These are phyloP conservation scores for Aspergillus mulundensis DNA, from an alignment of 495 filamentous ascomycete species.

Conservation along the genomic window DNA sequence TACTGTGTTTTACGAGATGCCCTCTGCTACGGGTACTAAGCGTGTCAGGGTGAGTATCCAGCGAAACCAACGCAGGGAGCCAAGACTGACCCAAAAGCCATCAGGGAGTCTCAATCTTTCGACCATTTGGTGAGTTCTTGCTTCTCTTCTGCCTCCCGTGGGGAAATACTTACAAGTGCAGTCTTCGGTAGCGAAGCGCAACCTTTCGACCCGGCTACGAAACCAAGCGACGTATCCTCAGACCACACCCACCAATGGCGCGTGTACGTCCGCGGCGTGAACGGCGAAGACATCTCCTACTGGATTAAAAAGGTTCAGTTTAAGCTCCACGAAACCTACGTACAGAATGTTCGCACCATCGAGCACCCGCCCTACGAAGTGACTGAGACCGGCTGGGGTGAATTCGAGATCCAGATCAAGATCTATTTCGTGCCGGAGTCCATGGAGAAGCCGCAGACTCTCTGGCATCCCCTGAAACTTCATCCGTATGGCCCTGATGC, in stretches of 20 bases:
- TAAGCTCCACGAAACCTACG: conserved; percentile 93
- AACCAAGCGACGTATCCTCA: conserved; percentile 53
- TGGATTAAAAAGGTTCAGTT: conserved; percentile 97
- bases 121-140: conserved; percentile 58
- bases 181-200: conserved; percentile 76
- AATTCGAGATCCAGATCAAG: conserved; percentile 93
- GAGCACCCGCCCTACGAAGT: conserved; percentile 79
- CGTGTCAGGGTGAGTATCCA: conserved; percentile 49
- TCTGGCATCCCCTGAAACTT: conserved; percentile 85
- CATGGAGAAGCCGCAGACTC: conserved; percentile 83
- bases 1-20: conserved; percentile 34
- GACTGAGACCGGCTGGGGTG: conserved; percentile 91
- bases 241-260: conserved; percentile 97
- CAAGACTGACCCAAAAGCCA: conserved; percentile 17
- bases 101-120: conserved; percentile 67
- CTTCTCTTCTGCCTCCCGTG: conserved; percentile 5
- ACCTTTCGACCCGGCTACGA: conserved; percentile 66
- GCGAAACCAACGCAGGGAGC: background rate
- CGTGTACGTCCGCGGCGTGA: conserved; percentile 82
- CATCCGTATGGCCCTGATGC: conserved; percentile 84
- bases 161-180: conserved; percentile 17
- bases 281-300: conserved; percentile 83
- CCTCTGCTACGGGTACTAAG: conserved; percentile 52
- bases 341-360: conserved; percentile 76
- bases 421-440: conserved; percentile 83